Conservation (phyloP, 495 filamentous ascomycete genomes). For the Ascobolus immersus region DNA sequence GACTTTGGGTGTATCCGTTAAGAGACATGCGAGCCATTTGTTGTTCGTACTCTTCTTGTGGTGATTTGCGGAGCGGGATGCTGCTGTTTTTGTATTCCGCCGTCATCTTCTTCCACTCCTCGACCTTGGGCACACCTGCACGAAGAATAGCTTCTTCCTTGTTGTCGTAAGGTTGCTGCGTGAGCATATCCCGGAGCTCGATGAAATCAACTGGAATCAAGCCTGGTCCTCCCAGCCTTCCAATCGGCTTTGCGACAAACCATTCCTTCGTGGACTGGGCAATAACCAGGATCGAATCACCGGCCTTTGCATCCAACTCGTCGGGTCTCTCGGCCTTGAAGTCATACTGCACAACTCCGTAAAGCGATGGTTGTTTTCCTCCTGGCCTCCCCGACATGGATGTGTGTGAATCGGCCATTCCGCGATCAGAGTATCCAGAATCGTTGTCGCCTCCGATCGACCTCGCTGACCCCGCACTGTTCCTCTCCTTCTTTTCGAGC, state of each 20-base stretch:
- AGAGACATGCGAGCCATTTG: no score
- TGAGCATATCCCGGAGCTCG: slow-evolving; percentile 83
- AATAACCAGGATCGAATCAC: slow-evolving; percentile 93
- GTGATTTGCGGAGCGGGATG: slow-evolving; percentile 73
- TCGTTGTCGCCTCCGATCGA: slow-evolving; percentile 39
- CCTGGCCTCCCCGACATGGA: slow-evolving; percentile 33
- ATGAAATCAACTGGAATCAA: slow-evolving; percentile 94
- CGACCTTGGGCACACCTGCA: slow-evolving; percentile 87
- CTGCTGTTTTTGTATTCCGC: slow-evolving; percentile 98
- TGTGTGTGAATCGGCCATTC: slow-evolving; percentile 13
- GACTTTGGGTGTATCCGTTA: background rate
- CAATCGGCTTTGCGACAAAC: slow-evolving; percentile 98
- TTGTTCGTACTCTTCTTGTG: background rate
- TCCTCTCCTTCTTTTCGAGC: slow-evolving; percentile 69
- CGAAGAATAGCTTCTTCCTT: slow-evolving; percentile 62
- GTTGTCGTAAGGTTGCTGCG: slow-evolving; percentile 56
- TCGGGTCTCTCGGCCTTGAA: slow-evolving; percentile 87
- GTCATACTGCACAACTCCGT: slow-evolving; percentile 90
- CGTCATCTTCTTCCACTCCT: slow-evolving; percentile 99
- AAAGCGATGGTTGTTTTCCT: slow-evolving; percentile 84
- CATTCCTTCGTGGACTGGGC: slow-evolving; percentile 98
- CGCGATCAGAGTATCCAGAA: slow-evolving; percentile 53
- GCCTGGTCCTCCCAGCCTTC: slow-evolving; percentile 74
- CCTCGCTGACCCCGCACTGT: slow-evolving; percentile 53
- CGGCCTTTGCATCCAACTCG: slow-evolving; percentile 79